Evolutionary conservation across 345 rosid species (phyloP).

Genomic region (Aegle marmelos): DNA sequence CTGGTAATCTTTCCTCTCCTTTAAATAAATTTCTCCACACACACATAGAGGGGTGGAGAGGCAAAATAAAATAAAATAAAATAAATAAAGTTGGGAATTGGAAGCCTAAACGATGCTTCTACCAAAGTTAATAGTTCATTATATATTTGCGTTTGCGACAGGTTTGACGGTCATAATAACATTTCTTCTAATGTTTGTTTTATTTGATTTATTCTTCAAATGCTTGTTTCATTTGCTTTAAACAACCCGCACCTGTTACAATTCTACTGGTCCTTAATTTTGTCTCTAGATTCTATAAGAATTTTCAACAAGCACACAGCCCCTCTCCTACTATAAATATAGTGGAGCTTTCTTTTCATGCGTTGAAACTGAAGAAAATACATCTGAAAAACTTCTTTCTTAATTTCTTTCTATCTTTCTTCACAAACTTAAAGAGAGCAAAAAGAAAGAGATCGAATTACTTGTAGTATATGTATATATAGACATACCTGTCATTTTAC

Average conservation of each 20-base stretch:
- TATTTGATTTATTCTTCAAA: not conserved
- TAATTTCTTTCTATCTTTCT: not conserved
- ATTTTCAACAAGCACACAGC: not conserved
- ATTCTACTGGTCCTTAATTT: not conserved
- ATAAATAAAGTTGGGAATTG: not conserved
- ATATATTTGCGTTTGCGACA: not conserved
- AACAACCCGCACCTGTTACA: not conserved
- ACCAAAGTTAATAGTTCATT: too few species aligned
- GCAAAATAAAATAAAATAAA: too few species aligned
- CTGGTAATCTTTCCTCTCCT: too few species aligned
- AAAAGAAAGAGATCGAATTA: too few species aligned
- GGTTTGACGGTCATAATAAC: not conserved
- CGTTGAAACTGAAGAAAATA: not conserved
- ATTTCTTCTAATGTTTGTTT: not conserved
- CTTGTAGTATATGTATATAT: too few species aligned
- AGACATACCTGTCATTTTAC: too few species aligned
- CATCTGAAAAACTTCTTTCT: not conserved
- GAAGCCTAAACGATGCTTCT: not conserved
- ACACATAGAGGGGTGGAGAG: too few species aligned
- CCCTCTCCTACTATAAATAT: not conserved
- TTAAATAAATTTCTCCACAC: too few species aligned
- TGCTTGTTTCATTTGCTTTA: not conserved
- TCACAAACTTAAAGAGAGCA: not conserved
- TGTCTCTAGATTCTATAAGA: not conserved
- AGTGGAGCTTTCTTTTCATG: not conserved